Conservation (phyloP, 1,139 yeast species). For the Petasospora rhodanensis region DNA sequence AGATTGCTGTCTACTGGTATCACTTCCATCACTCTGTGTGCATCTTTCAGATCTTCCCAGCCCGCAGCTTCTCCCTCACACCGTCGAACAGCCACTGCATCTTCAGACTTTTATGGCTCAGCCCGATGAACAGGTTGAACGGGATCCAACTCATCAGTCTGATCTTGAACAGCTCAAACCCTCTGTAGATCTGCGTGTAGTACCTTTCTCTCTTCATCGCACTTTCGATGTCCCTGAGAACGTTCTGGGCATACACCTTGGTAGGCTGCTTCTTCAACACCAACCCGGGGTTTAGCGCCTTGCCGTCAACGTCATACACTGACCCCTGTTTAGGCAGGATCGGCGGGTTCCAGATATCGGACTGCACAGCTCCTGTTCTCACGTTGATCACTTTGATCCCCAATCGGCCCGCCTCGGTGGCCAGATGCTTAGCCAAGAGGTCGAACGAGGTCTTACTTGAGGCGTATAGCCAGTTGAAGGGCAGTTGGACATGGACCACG, state of each 20-base stretch:
- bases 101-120: background rate
- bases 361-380: conserved; percentile 60
- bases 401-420: conserved; percentile 65
- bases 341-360: conserved; percentile 51
- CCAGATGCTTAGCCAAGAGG: conserved; percentile 54
- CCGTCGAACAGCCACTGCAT: no score
- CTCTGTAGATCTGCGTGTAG: conserved; percentile 10
- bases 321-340: conserved; percentile 48
- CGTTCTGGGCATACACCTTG: conserved; percentile 12
- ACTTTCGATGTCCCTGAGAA: conserved; percentile 11
- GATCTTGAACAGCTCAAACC: conserved; percentile 5
- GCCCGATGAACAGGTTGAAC: conserved; percentile 1
- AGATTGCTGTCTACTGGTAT: no score
- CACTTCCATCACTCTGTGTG: no score
- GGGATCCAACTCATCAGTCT: conserved; percentile 9
- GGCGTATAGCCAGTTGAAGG: conserved; percentile 62
- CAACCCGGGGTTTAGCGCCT: background rate
- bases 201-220: conserved; percentile 2
- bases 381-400: conserved; percentile 66
- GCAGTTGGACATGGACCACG: conserved; percentile 58
- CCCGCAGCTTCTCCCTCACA: no score
- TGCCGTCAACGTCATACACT: conserved; percentile 11
- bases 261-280: background rate
- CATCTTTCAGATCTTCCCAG: no score
- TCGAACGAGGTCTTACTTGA: conserved; percentile 72